These are phyloP conservation scores for Biscogniauxia sp. DNA, from an alignment of 2,329 filamentous ascomycete genomes.

Conservation along the genomic window DNA sequence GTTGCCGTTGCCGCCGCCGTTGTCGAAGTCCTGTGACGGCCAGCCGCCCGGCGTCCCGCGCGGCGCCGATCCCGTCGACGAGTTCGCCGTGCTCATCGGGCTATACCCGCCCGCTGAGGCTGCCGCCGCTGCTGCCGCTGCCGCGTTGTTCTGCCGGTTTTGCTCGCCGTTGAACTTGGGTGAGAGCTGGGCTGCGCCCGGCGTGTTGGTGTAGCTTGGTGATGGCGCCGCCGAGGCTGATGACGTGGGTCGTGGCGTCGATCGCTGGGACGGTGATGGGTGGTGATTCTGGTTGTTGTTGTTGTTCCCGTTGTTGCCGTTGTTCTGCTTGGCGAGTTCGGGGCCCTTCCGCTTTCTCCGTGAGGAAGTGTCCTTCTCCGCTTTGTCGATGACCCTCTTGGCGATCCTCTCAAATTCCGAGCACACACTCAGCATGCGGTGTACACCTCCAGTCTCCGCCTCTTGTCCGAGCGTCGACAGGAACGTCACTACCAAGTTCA, in stretches of 20 bases:
- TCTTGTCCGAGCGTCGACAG: conserved; percentile 85
- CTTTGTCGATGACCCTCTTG: conserved; percentile 84
- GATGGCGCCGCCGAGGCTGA: conserved; percentile 28
- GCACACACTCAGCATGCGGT: conserved; percentile 90
- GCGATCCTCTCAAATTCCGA: conserved; percentile 96
- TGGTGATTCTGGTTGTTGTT: conserved; percentile 20
- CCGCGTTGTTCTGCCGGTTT: conserved; percentile 22
- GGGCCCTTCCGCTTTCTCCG: conserved; percentile 82
- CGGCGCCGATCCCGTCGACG: conserved; percentile 44
- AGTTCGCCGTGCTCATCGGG: conserved; percentile 38
- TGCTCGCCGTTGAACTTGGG: conserved; percentile 35
- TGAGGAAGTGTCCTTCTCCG: conserved; percentile 78
- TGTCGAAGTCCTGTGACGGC: conserved; percentile 44
- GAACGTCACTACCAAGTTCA: conserved; percentile 92
- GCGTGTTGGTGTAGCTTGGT: conserved; percentile 32
- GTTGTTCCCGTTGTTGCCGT: conserved; percentile 8
- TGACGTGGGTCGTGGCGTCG: conserved; percentile 14
- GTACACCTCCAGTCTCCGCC: conserved; percentile 84
- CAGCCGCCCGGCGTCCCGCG: conserved; percentile 44
- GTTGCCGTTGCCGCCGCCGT: conserved; percentile 15
- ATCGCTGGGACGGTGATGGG: conserved; percentile 11
- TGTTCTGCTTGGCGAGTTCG: conserved; percentile 38
- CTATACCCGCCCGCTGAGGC: conserved; percentile 31
- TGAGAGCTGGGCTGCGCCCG: conserved; percentile 23
- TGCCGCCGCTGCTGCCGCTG: conserved; percentile 33